phyloP scores from a whole-genome alignment of 768 basidiomycete genomes.

The Trametes cinnabarina region DNA sequence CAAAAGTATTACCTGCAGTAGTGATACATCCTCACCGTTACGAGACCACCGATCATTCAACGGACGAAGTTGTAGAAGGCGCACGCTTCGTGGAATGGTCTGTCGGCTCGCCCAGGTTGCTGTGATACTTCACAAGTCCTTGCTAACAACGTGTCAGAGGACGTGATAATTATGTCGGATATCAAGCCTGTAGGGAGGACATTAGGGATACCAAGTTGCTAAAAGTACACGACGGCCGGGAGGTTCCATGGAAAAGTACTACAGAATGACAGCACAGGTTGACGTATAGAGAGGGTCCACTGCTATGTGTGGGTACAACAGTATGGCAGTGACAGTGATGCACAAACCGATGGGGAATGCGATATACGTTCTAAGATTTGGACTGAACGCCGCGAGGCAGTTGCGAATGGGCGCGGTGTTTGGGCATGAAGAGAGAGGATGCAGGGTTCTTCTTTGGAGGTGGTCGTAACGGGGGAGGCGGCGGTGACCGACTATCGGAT shows the following conservation, averaged over 20 bases:
- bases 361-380: conserved; percentile 6
- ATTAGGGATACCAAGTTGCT: conserved; percentile 12
- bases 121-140: not conserved
- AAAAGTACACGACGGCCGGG: conserved; percentile 11
- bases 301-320: conserved; percentile 9
- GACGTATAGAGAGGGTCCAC: not conserved
- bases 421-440: conserved; percentile 67
- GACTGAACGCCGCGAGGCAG: conserved; percentile 19
- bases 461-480: conserved; percentile 34
- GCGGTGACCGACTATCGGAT: conserved; percentile 26
- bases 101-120: not conserved
- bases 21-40: too few relatives aligned
- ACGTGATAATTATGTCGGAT: not conserved
- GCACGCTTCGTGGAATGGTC: not conserved
- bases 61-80: too few relatives aligned
- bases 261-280: conserved; percentile 7
- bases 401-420: conserved; percentile 56
- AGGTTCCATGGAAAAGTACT: conserved; percentile 2
- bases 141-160: not conserved
- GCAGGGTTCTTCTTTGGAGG: conserved; percentile 62
- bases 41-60: too few relatives aligned
- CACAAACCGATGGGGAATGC: not conserved
- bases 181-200: not conserved
- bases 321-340: not conserved
- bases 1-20: too few relatives aligned